A percentile compares a stretch with the other conserved stretches of the same genome.
Conservation (phyloP, 768 basidiomycete species). For the Suillus subaureus region DNA sequence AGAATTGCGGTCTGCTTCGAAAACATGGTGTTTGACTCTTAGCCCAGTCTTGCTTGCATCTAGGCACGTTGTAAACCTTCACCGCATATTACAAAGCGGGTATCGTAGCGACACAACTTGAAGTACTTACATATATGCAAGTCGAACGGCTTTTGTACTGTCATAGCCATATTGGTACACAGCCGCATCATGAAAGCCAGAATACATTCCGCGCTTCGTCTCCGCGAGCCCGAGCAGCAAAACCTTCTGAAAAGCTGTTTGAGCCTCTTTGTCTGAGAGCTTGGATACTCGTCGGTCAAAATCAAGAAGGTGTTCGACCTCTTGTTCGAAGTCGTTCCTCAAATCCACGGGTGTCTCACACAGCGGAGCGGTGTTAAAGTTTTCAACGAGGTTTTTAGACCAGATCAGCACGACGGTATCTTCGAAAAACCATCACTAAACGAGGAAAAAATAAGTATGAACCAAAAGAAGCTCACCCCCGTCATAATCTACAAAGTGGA, state of each 20-base stretch:
- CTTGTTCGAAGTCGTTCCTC: constrained; percentile 47
- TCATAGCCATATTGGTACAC: constrained; percentile 54
- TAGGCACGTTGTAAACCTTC: constrained; percentile 66
- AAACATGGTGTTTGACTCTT: constrained; percentile 45
- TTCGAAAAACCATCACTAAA: constrained; percentile 21
- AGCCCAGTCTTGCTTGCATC: constrained; percentile 73
- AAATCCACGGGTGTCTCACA: constrained; percentile 46
- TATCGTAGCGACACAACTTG: not conserved
- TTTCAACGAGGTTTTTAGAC: constrained; percentile 44
- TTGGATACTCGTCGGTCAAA: constrained; percentile 40
- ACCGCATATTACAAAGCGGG: not conserved
- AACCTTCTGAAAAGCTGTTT: constrained; percentile 44
- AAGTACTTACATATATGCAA: constrained; percentile 65
- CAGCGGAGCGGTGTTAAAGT: constrained; percentile 49
- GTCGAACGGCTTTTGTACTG: constrained; percentile 43
- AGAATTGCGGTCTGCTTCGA: constrained; percentile 38
- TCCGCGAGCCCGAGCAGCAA: constrained; percentile 55
- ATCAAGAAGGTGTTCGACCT: constrained; percentile 49
- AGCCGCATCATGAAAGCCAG: constrained; percentile 59
- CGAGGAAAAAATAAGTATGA: not conserved
- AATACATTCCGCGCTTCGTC: constrained; percentile 59
- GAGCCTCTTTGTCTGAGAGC: constrained; percentile 30
- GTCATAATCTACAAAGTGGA: constrained; percentile 58
- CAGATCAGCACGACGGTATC: constrained; percentile 57
- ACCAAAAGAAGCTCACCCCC: constrained; percentile 51